Evolutionary conservation across 345 rosid genomes (phyloP), one percentile per base, ranked within the genome.

Genomic region (Hypericum androsaemum): DNA sequence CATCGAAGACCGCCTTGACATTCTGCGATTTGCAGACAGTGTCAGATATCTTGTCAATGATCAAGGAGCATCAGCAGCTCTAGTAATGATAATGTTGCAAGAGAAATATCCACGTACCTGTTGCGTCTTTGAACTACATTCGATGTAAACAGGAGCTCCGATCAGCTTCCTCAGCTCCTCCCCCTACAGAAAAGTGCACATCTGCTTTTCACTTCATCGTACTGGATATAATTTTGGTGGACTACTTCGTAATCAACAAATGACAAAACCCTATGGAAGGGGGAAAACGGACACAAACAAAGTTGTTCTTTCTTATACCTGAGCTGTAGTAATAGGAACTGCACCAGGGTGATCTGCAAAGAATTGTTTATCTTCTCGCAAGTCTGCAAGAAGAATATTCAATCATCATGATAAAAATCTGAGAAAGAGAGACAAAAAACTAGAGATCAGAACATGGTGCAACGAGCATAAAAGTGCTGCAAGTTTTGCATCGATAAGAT

Each of bases 111-210:
- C 37, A 41, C 7, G 6, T 54, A 81, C 96, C 96, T 81, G 96
- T 57, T 87, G 96, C 1, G 94, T 87, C 58, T 84, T 87, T 57
- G 96, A 85, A 69, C 96, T 87, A 54, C 85, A 84, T 61, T 87
- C 96, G 3, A 79, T 74, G 70, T 84, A 87, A 66, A 82, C 67
- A 47, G 87, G 77, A 47, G 94, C 89, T 0, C 94, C 94, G 17
- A 81, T 80, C 38, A 73, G 53, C 74, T 81, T 87, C 64, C 74
- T 79, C 64, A 87, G 64, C 59, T 87, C 96, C 64, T 87, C 96
- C 14, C 96, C 94, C 96, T 86, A 59, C 12, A 13, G 43, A 10
- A 40, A 48, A 53, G 37, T 10, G 46, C 0, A 44, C 43, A 47
- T 44, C 39, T 22, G 22, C 53, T 43, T 42, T 41, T 41, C 47